A percentile compares a stretch with the other conserved stretches of the same genome.
phyloP scores from a whole-genome alignment of 768 basidiomycete species.

The Pleurotus pulmonarius region DNA sequence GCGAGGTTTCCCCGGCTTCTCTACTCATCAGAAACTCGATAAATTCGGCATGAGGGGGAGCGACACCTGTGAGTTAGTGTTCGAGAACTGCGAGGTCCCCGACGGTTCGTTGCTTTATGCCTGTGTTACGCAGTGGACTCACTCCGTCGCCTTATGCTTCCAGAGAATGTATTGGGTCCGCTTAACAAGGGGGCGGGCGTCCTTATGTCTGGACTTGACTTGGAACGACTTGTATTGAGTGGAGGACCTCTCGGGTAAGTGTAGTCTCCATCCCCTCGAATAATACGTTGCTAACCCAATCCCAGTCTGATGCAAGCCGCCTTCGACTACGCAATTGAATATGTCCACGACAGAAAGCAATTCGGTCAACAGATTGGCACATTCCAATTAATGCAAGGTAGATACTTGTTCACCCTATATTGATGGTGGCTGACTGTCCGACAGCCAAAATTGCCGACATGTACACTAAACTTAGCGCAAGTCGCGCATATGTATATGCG shows the following conservation, averaged over 20 bases:
- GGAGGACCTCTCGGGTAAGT: slow-evolving; percentile 87
- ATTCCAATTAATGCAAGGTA: slow-evolving; percentile 96
- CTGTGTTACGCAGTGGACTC: neutral
- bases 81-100: slow-evolving; percentile 87
- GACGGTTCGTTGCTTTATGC: slow-evolving; percentile 48
- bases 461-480: slow-evolving; percentile 90
- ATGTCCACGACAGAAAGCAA: slow-evolving; percentile 91
- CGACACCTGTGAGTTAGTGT: slow-evolving; percentile 91
- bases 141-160: slow-evolving; percentile 7
- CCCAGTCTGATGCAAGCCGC: slow-evolving; percentile 87
- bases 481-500: slow-evolving; percentile 88
- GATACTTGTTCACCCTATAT: neutral
- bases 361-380: slow-evolving; percentile 85
- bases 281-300: neutral
- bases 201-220: slow-evolving; percentile 91
- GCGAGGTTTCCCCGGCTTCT: slow-evolving; percentile 78
- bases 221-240: slow-evolving; percentile 87
- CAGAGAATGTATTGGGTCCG: slow-evolving; percentile 82
- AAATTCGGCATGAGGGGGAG: slow-evolving; percentile 97
- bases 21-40: slow-evolving; percentile 86
- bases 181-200: slow-evolving; percentile 80
- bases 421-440: neutral
- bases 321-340: slow-evolving; percentile 83
- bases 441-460: slow-evolving; percentile 85
- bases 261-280: neutral